Evolutionary conservation across 768 basidiomycete species (phyloP), one percentile per base, ranked within the genome.

Genomic region (Saitozyma sp.): DNA sequence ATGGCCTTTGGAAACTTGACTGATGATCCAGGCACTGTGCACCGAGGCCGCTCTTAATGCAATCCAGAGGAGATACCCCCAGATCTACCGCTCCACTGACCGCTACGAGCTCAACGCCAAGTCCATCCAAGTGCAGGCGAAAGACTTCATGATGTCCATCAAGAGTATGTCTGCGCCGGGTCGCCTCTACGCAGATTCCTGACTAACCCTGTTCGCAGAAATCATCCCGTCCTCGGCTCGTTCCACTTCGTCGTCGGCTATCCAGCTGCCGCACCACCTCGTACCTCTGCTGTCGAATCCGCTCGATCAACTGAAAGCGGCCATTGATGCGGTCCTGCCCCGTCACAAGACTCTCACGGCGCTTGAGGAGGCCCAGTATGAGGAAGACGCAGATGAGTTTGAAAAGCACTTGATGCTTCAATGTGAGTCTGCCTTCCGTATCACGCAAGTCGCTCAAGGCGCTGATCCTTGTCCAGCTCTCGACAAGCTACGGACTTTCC

Each of bases 31-130:
- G 94, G 95, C 96, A 0, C 82, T 99, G 5, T 97, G 95, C 70
- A 98, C 96, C 7, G 96, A 99, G 81, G 92, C 96, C 9, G 90
- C 93, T 0, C 78, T 99, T 69, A 98, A 98, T 73, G 95, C 95
- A 0, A 90, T 99, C 20, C 96, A 99, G 75, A 83, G 96, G 62
- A 84, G 89, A 58, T 99, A 99, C 78, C 96, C 96, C 0, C 96
- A 99, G 78, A 93, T 98, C 51, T 99, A 99, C 83, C 89, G 91
- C 80, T 89, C 91, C 6, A 86, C 84, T 40, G 93, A 98, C 64
- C 84, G 96, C 9, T 81, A 97, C 2, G 74, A 92, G 54, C 83
- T 98, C 58, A 86, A 91, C 66, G 90, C 94, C 8, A 89, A 91
- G 71, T 87, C 88, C 1, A 96, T 98, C 65, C 83, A 84, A 40